Evolutionary conservation across 352 stramenopile species (phyloP).

Genomic region (Phytophthora hybrid): DNA sequence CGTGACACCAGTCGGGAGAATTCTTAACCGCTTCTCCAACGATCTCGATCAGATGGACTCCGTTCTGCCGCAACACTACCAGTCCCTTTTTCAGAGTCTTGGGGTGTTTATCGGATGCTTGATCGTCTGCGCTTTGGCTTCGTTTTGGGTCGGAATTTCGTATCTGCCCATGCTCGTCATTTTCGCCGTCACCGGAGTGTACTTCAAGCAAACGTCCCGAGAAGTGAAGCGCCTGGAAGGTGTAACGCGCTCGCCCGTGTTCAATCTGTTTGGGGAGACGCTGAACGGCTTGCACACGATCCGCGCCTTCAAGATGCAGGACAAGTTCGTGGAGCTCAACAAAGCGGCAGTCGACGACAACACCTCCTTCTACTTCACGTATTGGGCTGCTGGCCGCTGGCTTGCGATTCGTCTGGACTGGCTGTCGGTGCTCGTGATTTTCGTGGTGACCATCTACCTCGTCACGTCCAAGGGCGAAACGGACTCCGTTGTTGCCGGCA

Average conservation of each 20-base stretch:
- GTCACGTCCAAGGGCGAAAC: slow-evolving; percentile 57
- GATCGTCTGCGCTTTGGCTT: slow-evolving; percentile 52
- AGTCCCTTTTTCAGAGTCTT: slow-evolving; percentile 41
- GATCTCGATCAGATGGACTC: slow-evolving; percentile 62
- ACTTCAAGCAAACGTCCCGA: slow-evolving; percentile 82
- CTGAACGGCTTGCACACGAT: slow-evolving; percentile 93
- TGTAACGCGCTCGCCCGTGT: slow-evolving; percentile 90
- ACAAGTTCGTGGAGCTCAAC: slow-evolving; percentile 46
- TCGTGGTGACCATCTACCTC: slow-evolving; percentile 43
- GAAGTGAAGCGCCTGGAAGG: slow-evolving; percentile 95
- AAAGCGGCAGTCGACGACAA: slow-evolving; percentile 54
- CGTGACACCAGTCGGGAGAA: slow-evolving; percentile 56
- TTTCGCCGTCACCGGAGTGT: slow-evolving; percentile 73
- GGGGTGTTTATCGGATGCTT: slow-evolving; percentile 43
- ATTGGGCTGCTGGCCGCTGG: slow-evolving; percentile 86
- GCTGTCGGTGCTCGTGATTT: slow-evolving; percentile 87
- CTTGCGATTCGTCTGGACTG: slow-evolving; percentile 93
- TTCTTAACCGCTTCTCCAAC: slow-evolving; percentile 62
- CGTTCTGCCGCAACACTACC: slow-evolving; percentile 49
- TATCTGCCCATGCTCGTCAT: slow-evolving; percentile 68
- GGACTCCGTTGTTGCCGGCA: slow-evolving; percentile 25
- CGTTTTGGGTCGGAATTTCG: slow-evolving; percentile 52
- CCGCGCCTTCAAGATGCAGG: slow-evolving; percentile 62
- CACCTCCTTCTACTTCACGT: slow-evolving; percentile 56
- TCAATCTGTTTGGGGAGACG: slow-evolving; percentile 91